Evolutionary conservation across 305 asterid genomes (phyloP).

Genomic region (Fraxinus baroniana): DNA sequence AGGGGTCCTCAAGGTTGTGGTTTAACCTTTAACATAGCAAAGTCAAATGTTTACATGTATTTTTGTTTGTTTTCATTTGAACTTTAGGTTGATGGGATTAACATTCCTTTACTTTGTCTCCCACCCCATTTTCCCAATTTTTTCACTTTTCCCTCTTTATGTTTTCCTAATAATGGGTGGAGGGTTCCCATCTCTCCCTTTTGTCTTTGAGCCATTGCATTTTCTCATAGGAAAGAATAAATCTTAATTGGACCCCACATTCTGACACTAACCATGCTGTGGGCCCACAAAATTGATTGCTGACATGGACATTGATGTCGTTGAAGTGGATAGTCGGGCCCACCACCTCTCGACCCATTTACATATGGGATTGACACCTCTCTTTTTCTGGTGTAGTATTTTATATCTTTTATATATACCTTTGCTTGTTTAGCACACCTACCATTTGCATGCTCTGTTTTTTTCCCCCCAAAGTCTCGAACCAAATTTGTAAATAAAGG

Average conservation of each 20-base stretch:
- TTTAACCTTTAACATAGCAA: constrained; percentile 20
- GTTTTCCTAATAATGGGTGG: neutral
- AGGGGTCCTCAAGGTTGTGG: no score
- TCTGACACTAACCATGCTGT: neutral
- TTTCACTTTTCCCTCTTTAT: neutral
- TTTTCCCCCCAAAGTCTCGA: neutral
- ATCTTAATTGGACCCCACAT: constrained; percentile 27
- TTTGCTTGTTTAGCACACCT: neutral
- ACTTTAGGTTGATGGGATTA: constrained; percentile 58
- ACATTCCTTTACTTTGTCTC: constrained; percentile 76
- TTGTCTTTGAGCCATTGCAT: constrained; percentile 51
- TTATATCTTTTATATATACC: neutral
- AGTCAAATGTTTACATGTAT: constrained; percentile 39
- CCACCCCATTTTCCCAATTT: neutral
- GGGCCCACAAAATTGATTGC: constrained; percentile 37
- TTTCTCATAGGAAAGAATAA: constrained; percentile 47
- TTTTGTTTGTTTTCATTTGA: constrained; percentile 18
- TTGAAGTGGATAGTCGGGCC: constrained; percentile 57
- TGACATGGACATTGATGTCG: constrained; percentile 54
- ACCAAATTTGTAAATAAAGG: neutral
- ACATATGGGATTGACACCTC: neutral
- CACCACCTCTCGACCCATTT: constrained; percentile 39
- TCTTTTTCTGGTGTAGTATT: neutral
- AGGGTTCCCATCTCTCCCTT: constrained; percentile 46
- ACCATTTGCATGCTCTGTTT: neutral